A percentile compares a stretch with the other conserved stretches of the same genome.
phyloP scores from a whole-genome alignment of 176 grass and related monocot genomes.

The Juncus inflexus region DNA sequence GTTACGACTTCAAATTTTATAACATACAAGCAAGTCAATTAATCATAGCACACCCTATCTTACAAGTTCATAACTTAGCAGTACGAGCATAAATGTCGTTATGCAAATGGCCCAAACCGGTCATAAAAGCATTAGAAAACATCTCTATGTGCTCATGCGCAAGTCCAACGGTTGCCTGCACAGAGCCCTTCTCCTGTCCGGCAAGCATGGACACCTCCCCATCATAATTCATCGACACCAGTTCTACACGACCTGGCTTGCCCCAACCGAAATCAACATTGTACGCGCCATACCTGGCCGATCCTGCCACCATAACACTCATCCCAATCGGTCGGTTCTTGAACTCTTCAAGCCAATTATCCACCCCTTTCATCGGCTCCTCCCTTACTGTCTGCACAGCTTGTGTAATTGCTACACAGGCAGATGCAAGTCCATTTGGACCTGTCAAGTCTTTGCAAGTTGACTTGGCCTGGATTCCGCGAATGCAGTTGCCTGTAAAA shows the following conservation, averaged over 20 bases:
- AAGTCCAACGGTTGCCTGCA: constrained; percentile 17
- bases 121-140: constrained; percentile 14
- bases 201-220: constrained; percentile 24
- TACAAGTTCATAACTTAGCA: too few relatives aligned
- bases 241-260: constrained; percentile 13
- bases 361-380: constrained; percentile 13
- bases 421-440: constrained; percentile 17
- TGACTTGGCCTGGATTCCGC: constrained; percentile 14
- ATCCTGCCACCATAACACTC: constrained; percentile 18
- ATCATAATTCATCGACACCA: constrained; percentile 25
- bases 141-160: constrained; percentile 7
- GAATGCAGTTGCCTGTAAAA: constrained; percentile 25
- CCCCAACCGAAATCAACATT: constrained; percentile 26
- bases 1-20: too few relatives aligned
- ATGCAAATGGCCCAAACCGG: not conserved
- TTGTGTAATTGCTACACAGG: constrained; percentile 13
- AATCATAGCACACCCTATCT: too few relatives aligned
- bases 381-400: constrained; percentile 8
- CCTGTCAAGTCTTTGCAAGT: constrained; percentile 17
- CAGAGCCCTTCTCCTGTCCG: constrained; percentile 21
- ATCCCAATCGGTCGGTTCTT: constrained; percentile 24
- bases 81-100: too few relatives aligned
- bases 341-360: constrained; percentile 21
- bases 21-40: too few relatives aligned
- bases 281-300: constrained; percentile 17